Base-by-base conservation (phyloP, 768 basidiomycete genomes). In the Pleurotus ostreatus region DNA sequence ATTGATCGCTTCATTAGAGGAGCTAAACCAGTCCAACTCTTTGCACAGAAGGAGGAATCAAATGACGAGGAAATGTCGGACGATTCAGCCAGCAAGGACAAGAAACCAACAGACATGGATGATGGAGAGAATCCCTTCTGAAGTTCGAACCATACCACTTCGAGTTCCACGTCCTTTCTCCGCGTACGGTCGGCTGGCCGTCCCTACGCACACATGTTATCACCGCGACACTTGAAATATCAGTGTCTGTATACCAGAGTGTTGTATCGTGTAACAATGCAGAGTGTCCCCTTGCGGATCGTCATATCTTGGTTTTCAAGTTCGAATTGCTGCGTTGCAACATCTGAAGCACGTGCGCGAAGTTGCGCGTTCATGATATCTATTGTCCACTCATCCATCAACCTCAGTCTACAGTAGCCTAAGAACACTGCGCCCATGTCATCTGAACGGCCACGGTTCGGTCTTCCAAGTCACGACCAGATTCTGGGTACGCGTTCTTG, bases 71-170 rank as follows among this genome's bases (percentile, higher is more conserved):
- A 71, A 51, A 68, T 73, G 41, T 65, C 70, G 54, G 62, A 60
- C 13, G 71, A 64, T 44, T 57, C 61, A 49, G 64, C 64, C 30
- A 64, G 72, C 57, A 65, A 62, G 38, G 70, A 67, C 46, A 72
- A 65, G 49, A 71, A 66, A 61, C 9, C 30, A 34, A 73, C 75
- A 63, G 74, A 72, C 52, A 70, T 72, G 51, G 51, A n/a, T 55
- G 82, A 83, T 61, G 86, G 85, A 53, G 83, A 85, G 66, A 92
- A 89, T 64, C 89, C 89, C 16, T 92, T 92, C 71, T 85, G 72
- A 72, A 59, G 11, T 16, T n/a, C 48, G 22, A 8, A 9, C 30
- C 8, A 8, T 34, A 34, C 11, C 23, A 25, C 30, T 34, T 34
- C 11, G 30, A 34, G 30, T 11, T 34, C 30, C 30, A 25, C 38